Percentiles rank a stretch among this genome's conserved stretches.
Evolutionary conservation across 2,329 filamentous ascomycete species (phyloP).

Genomic region (Aspergillus pseudoglaucus): DNA sequence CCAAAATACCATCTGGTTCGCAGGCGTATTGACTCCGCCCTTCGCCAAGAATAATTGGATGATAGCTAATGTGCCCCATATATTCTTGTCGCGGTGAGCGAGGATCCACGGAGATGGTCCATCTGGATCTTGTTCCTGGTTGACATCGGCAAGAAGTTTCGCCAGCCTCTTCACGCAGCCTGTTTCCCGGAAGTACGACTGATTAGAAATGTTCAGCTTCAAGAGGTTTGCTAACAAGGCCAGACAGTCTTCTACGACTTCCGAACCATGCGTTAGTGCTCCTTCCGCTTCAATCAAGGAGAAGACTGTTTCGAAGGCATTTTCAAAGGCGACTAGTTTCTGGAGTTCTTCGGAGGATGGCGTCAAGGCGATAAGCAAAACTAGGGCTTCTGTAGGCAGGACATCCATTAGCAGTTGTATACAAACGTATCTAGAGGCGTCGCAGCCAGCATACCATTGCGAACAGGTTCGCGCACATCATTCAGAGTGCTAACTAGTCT

Average conservation of each 20-base stretch:
- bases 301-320: constrained; percentile 84
- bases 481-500: constrained; percentile 77
- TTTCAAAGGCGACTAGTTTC: constrained; percentile 92
- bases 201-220: constrained; percentile 80
- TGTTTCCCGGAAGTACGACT: constrained; percentile 87
- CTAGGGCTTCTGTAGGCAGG: constrained; percentile 58
- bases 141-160: constrained; percentile 58
- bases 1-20: constrained; percentile 83
- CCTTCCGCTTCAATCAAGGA: constrained; percentile 76
- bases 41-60: constrained; percentile 76
- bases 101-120: constrained; percentile 67
- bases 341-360: constrained; percentile 82
- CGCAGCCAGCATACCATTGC: constrained; percentile 54
- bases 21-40: constrained; percentile 70
- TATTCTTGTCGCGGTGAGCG: constrained; percentile 76
- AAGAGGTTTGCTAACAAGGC: constrained; percentile 86
- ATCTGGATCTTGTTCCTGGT: constrained; percentile 48
- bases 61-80: constrained; percentile 83
- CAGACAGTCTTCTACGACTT: constrained; percentile 86
- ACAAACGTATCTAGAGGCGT: neutral
- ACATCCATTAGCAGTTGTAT: constrained; percentile 6
- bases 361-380: constrained; percentile 82
- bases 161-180: constrained; percentile 70
- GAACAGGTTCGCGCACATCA: constrained; percentile 76
- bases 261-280: constrained; percentile 71